Conservation (phyloP, 768 basidiomycete genomes). For the Sistotremastrum suecicum region DNA sequence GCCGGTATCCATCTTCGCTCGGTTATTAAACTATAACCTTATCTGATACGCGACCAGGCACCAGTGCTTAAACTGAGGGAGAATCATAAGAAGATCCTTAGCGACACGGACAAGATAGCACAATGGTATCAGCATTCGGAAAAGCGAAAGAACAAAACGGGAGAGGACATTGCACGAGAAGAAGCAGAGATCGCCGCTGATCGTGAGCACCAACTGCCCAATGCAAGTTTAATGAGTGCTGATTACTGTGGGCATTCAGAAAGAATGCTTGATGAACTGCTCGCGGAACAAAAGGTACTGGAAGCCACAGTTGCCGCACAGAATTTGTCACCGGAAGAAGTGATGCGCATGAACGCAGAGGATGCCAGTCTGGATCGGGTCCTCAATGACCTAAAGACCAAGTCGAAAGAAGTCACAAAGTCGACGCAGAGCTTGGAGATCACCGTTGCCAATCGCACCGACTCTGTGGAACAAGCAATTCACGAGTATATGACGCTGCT, state of each 20-base stretch:
- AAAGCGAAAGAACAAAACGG: conserved; percentile 49
- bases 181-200: conserved; percentile 46
- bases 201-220: conserved; percentile 23
- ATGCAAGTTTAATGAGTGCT: background rate
- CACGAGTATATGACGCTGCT: conserved; percentile 67
- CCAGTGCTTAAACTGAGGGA: conserved; percentile 50
- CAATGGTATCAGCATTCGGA: conserved; percentile 61
- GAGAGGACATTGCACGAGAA: conserved; percentile 51
- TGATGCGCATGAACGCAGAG: conserved; percentile 80
- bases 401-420: conserved; percentile 61
- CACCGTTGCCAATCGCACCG: conserved; percentile 61
- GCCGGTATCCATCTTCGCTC: conserved; percentile 30
- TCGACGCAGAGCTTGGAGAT: conserved; percentile 72
- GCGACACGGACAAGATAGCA: conserved; percentile 68
- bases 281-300: conserved; percentile 49
- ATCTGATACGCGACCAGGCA: conserved; percentile 24
- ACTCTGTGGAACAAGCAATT: conserved; percentile 69
- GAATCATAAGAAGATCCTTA: conserved; percentile 46
- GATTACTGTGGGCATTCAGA: conserved; percentile 23
- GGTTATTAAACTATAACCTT: background rate
- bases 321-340: conserved; percentile 86
- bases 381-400: conserved; percentile 63
- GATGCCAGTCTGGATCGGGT: conserved; percentile 63
- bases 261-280: conserved; percentile 46
- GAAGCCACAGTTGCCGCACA: conserved; percentile 63